phyloP scores from a whole-genome alignment of 108 stramenopile species.

The Aurantiochytrium sp. region DNA sequence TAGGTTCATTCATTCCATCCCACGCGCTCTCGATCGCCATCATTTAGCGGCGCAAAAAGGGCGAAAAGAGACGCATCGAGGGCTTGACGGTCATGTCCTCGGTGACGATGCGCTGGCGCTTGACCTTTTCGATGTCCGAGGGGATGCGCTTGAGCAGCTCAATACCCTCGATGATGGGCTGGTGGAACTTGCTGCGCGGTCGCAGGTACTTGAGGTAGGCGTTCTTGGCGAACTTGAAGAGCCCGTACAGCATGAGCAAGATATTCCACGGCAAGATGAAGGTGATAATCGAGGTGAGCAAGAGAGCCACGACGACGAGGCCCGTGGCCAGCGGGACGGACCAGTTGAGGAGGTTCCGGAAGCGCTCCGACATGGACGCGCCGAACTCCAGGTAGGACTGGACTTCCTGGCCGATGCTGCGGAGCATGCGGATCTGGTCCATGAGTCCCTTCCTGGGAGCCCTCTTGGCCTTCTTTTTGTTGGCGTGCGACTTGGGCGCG shows the following conservation, averaged over 20 bases:
- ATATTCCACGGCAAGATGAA: neutral
- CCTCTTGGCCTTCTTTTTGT: neutral
- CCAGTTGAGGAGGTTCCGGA: slow-evolving; percentile 4
- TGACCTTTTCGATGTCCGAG: neutral
- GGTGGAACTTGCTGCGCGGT: neutral
- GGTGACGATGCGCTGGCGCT: neutral
- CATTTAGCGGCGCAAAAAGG: neutral
- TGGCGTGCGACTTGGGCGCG: neutral
- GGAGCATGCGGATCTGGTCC: neutral
- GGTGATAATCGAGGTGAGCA: neutral
- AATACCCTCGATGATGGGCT: neutral
- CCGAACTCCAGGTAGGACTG: neutral
- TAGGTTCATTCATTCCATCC: too few species aligned
- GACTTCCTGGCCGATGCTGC: neutral
- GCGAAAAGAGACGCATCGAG: neutral
- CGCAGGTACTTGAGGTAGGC: neutral
- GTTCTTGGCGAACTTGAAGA: neutral
- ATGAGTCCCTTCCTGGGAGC: neutral
- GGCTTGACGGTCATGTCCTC: neutral
- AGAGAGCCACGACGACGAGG: neutral
- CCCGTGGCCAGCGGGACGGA: neutral
- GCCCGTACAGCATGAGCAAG: neutral
- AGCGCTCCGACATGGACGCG: neutral
- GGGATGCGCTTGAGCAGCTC: neutral
- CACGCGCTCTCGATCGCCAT: too few species aligned